Conservation (phyloP, 2,329 filamentous ascomycete species). For the Fusarium dimerum region DNA sequence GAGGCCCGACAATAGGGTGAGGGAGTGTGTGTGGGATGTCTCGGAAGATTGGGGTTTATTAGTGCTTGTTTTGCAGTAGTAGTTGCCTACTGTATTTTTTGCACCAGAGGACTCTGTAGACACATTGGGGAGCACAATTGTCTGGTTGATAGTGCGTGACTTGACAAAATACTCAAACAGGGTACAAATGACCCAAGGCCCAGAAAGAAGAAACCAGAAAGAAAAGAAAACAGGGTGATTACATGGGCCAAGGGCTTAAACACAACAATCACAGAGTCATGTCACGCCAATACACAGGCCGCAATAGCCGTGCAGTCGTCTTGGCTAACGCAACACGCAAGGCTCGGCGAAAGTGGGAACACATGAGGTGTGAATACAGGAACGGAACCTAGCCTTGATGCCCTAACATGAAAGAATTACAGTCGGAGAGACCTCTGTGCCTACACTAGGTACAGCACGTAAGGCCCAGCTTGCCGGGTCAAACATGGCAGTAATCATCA, state of each 20-base stretch:
- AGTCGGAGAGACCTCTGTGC: not conserved
- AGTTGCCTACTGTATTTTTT: not conserved
- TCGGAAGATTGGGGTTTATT: not conserved
- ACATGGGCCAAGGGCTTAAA: conserved; percentile 14
- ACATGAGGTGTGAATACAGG: not conserved
- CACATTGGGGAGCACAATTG: no score
- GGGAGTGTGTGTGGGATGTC: not conserved
- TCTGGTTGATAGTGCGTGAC: no score
- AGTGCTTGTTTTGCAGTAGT: not conserved
- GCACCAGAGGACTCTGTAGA: no score
- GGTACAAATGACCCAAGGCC: no score
- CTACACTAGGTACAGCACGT: no score
- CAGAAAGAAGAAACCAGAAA: not conserved
- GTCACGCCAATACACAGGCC: not conserved
- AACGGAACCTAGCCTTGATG: not conserved
- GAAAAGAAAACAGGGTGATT: conserved; percentile 2
- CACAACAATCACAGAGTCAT: not conserved
- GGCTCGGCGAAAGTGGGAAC: not conserved
- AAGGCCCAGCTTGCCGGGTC: not conserved
- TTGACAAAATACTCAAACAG: no score
- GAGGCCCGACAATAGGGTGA: not conserved
- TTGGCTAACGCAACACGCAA: not conserved
- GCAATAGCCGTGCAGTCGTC: not conserved
- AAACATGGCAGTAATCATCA: not conserved
- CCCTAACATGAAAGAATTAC: not conserved